A percentile compares a stretch with the other conserved stretches of the same genome.
phyloP scores from a whole-genome alignment of 306 rosid genomes.

The Corylus heterophylla region DNA sequence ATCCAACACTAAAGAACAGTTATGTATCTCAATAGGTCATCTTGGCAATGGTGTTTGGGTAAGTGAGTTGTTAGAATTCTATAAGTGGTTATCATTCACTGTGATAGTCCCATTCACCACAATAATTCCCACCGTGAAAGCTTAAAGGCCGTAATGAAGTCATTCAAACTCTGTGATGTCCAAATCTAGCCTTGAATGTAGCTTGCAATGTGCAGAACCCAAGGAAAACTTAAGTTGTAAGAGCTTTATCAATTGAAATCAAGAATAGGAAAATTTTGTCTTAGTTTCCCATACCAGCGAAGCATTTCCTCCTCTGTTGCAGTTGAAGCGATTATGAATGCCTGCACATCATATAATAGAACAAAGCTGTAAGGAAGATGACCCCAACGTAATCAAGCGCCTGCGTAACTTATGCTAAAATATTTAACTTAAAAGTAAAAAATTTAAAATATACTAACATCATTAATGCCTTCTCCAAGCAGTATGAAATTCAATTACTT shows the following conservation, averaged over 20 bases:
- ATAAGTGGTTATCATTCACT: not conserved
- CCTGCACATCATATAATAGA: constrained; percentile 49
- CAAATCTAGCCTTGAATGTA: not conserved
- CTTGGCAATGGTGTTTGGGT: not conserved
- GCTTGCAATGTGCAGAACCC: not conserved
- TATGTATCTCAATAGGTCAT: not conserved
- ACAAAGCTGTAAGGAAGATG: constrained; percentile 21
- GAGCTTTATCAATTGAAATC: not conserved
- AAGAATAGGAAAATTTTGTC: not conserved
- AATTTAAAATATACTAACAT: no score
- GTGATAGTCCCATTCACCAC: not conserved
- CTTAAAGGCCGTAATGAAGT: not conserved
- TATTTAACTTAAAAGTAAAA: not conserved
- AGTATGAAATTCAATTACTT: not conserved
- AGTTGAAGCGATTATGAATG: constrained; percentile 96
- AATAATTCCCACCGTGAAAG: not conserved
- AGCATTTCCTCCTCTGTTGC: constrained; percentile 97
- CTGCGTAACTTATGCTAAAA: not conserved
- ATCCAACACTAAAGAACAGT: constrained; percentile 12
- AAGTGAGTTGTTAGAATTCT: not conserved
- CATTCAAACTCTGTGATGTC: not conserved
- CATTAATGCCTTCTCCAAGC: not conserved
- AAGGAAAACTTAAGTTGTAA: not conserved
- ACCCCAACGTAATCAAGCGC: not conserved
- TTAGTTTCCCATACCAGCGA: constrained; percentile 54